These are phyloP conservation scores for Balansia obtecta DNA, from an alignment of 2,329 filamentous ascomycete species.

Conservation along the genomic window DNA sequence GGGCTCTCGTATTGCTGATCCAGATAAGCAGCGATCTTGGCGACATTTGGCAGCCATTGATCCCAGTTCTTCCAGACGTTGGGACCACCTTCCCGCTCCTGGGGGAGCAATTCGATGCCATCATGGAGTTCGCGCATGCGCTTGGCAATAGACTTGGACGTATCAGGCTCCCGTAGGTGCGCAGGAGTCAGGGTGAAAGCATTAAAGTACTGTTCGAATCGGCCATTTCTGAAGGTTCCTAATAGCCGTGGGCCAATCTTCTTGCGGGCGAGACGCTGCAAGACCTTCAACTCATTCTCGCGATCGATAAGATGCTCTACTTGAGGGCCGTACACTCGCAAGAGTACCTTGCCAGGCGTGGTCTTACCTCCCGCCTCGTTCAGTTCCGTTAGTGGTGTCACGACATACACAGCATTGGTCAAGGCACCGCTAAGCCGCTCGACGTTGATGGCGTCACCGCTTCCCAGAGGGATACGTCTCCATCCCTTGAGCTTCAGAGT, in stretches of 20 bases:
- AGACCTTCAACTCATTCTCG: conserved; percentile 75
- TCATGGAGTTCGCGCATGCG: conserved; percentile 94
- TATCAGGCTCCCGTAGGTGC: conserved; percentile 69
- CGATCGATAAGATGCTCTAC: conserved; percentile 93
- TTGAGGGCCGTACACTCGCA: conserved; percentile 89
- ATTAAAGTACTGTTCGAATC: conserved; percentile 90
- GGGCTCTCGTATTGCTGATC: conserved; percentile 45
- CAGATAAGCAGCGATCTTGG: conserved; percentile 42
- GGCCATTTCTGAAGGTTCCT: conserved; percentile 86
- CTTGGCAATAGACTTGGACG: conserved; percentile 87
- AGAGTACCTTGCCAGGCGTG: conserved; percentile 55
- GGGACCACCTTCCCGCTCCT: conserved; percentile 67
- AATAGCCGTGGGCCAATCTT: conserved; percentile 85
- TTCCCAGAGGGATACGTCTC: conserved; percentile 66
- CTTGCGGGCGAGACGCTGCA: conserved; percentile 77
- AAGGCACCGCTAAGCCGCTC: conserved; percentile 78
- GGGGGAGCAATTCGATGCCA: conserved; percentile 71
- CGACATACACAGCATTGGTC: conserved; percentile 94
- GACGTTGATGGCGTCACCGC: conserved; percentile 55
- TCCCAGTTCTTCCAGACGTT: conserved; percentile 92
- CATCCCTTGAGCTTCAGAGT: conserved; percentile 86
- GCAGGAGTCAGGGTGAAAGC: conserved; percentile 65
- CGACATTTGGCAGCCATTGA: conserved; percentile 64
- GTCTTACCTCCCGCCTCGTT: conserved; percentile 28
- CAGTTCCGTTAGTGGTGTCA: conserved; percentile 63